Evolutionary conservation across 2,329 filamentous ascomycete species (phyloP).

Genomic region (Fusarium verrucosum): DNA sequence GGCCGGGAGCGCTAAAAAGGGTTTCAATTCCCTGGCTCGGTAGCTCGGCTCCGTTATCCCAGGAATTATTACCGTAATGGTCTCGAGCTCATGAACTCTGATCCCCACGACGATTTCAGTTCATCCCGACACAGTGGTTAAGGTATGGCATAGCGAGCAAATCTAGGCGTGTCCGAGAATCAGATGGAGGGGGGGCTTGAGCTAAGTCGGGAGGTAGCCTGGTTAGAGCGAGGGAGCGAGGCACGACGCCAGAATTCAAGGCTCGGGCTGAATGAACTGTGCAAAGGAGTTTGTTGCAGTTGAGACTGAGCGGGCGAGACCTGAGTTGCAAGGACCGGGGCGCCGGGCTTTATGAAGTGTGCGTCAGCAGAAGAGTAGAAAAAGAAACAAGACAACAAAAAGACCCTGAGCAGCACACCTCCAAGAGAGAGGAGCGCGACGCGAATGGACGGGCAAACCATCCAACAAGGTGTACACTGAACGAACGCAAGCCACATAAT

Average conservation of each 20-base stretch:
- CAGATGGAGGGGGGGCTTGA: not conserved
- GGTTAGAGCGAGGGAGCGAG: slow-evolving; percentile 9
- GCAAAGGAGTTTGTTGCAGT: slow-evolving; percentile 5
- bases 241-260: not conserved
- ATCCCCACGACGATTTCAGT: slow-evolving; percentile 7
- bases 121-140: slow-evolving; percentile 24
- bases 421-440: not conserved
- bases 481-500: slow-evolving; percentile 17
- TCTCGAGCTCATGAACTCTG: slow-evolving; percentile 6
- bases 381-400: not conserved
- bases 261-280: not conserved
- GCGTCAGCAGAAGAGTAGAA: not conserved
- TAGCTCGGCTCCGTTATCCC: slow-evolving; percentile 7
- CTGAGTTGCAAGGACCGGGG: not conserved
- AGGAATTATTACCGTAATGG: slow-evolving; percentile 21
- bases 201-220: slow-evolving; percentile 11
- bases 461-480: slow-evolving; percentile 18
- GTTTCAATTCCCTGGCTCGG: slow-evolving; percentile 22
- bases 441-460: not conserved
- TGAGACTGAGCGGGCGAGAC: not conserved
- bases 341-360: slow-evolving; percentile 15
- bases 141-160: slow-evolving; percentile 14
- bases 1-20: slow-evolving; percentile 36
- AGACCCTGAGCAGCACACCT: not conserved
- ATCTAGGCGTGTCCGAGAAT: slow-evolving; percentile 7